Base-by-base conservation (phyloP, 2,329 filamentous ascomycete genomes). In the Diaporthe vexans region DNA sequence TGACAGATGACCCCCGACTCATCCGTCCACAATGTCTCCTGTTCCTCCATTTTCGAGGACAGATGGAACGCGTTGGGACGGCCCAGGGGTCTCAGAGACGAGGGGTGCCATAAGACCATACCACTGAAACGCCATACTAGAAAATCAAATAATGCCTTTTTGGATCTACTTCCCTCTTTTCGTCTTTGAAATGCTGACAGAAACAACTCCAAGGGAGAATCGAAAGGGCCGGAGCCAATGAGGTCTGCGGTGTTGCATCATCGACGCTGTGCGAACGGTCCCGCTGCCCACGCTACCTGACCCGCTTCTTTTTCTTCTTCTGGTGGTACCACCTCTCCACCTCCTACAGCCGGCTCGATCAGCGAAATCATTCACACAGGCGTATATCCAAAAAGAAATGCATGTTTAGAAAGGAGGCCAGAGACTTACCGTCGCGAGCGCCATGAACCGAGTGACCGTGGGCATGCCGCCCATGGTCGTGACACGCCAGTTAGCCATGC, bases 301-400 rank as follows among this genome's bases (percentile, higher is more conserved):
- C 29, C 26, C 74, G 40, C 56, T 75, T 75, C 59, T 72, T 75
- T 26, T 74, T 73, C 56, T 75, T 75, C 56, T 59, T 75, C 35
- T 74, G 69, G 46, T 35, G 35, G 71, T 74, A 75, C 72, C 74
- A 75, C 48, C 74, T 75, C 29, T 74, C 74, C 10, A 75, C 72
- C 67, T 75, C 74, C 74, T 75, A 29, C 33, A 43, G 17, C 19
- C 13, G 1, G 21, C 40, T 24, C 3, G 5, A 35, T 75, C 29
- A 75, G 72, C 51, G n/a, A n/a, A n/a, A 10, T 48, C 24, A 15
- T 29, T n/a, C 56, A 43, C 26, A 33, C 33, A 43, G 24, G 24
- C 24, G 15, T 15, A 21, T 17, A 4, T 19, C 10, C 13, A 21
- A 37, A 8, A 4, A 21, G 17, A 9, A 7, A 56, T 8, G 19